These are phyloP conservation scores for Keqinozyma sinolaborantium DNA, from an alignment of 1,139 yeast species.

Conservation along the genomic window DNA sequence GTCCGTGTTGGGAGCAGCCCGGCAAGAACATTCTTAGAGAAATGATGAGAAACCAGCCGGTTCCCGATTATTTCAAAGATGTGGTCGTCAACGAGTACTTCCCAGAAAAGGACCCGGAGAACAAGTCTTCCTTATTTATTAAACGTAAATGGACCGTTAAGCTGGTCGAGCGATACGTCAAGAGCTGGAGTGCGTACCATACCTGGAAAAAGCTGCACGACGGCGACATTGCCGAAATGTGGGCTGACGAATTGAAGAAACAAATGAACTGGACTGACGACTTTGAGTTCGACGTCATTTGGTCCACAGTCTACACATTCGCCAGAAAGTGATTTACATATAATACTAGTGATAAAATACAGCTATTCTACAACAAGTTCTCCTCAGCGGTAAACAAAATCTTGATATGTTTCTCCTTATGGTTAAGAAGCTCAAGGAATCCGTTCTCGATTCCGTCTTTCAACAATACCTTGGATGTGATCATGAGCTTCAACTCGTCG, in stretches of 20 bases:
- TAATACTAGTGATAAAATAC: too few relatives aligned
- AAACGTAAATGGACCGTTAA: conserved; percentile 38
- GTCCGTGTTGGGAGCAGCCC: conserved; percentile 74
- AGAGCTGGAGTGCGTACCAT: conserved; percentile 72
- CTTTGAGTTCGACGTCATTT: conserved; percentile 44
- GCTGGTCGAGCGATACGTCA: conserved; percentile 46
- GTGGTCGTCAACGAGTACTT: conserved; percentile 35
- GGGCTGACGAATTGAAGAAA: conserved; percentile 40
- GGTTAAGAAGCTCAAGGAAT: conserved; percentile 27
- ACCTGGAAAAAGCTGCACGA: conserved; percentile 46
- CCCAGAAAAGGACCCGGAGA: conserved; percentile 25
- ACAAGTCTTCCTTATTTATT: conserved; percentile 32
- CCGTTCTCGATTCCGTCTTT: conserved; percentile 33
- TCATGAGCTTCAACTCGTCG: conserved; percentile 22
- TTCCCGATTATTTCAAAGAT: conserved; percentile 42
- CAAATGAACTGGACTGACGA: conserved; percentile 43
- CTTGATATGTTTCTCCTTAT: conserved; percentile 36
- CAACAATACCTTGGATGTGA: conserved; percentile 32
- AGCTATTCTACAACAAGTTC: conserved; percentile 1
- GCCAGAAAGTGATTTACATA: conserved; percentile 26
- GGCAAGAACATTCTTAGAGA: conserved; percentile 54
- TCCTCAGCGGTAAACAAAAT: conserved; percentile 26
- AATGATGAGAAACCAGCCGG: conserved; percentile 37
- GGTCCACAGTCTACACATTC: conserved; percentile 58
- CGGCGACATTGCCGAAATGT: conserved; percentile 36